A percentile compares a stretch with the other conserved stretches of the same genome.
phyloP scores from a whole-genome alignment of 345 rosid genomes.

The Erysimum cheiranthoides region DNA sequence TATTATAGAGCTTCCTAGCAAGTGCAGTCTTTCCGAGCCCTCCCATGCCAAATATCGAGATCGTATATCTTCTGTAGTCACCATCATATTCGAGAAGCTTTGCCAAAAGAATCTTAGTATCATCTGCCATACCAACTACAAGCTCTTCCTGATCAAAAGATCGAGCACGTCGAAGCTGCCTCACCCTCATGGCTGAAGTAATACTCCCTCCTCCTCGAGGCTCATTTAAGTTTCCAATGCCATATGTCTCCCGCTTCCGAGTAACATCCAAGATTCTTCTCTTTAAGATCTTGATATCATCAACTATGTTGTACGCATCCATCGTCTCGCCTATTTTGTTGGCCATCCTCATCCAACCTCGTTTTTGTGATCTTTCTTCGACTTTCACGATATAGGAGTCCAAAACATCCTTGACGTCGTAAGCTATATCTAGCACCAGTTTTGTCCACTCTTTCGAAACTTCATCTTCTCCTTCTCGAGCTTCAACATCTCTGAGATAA shows the following conservation, averaged over 20 bases:
- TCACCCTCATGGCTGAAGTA: neutral
- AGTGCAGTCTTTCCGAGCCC: conserved; percentile 42
- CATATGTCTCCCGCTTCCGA: conserved; percentile 30
- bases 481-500: conserved; percentile 33
- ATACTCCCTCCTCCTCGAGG: neutral
- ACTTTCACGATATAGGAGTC: neutral
- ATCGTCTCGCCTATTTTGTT: neutral
- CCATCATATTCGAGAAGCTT: conserved; percentile 17
- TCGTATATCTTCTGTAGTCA: neutral
- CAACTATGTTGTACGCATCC: neutral
- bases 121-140: conserved; percentile 30
- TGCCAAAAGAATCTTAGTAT: conserved; percentile 14
- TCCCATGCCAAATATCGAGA: conserved; percentile 41
- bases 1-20: conserved; percentile 30
- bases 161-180: conserved; percentile 11
- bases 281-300: conserved; percentile 16
- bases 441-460: conserved; percentile 13
- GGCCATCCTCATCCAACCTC: neutral
- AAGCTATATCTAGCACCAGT: conserved; percentile 14
- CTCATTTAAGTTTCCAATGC: conserved; percentile 4
- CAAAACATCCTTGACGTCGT: conserved; percentile 10
- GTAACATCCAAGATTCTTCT: conserved; percentile 24
- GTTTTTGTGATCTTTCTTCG: conserved; percentile 13
- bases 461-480: conserved; percentile 25
- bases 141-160: conserved; percentile 20